Evolutionary conservation across 2,329 filamentous ascomycete genomes (phyloP), one percentile per base, ranked within the genome.

Genomic region (Fusarium sulawesiense): DNA sequence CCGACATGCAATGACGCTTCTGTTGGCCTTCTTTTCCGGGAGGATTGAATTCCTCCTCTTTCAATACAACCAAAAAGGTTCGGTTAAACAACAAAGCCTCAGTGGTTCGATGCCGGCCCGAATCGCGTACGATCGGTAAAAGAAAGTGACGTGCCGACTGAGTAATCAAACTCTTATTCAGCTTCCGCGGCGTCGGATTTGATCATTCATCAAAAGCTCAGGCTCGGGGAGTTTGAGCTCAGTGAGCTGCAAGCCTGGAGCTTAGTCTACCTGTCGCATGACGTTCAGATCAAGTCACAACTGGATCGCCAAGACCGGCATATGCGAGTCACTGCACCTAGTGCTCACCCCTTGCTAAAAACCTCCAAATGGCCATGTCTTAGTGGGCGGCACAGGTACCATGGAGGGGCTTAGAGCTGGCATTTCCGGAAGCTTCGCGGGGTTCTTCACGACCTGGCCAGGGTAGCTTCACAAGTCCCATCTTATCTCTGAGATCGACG

Each of bases 201-300:
- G 55, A 51, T 65, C 51, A 53, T 44, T 55, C 57, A 48, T 50
- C 62, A 42, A 30, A n/a, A 50, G 44, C 54, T 21, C 23, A 58
- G 40, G 32, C 37, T 42, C 50, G 34, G 49, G 7, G 60, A 53
- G 64, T 71, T 57, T 49, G 60, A 66, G 53, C 47, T 42, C 56
- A 63, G 44, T 27, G 48, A 50, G 47, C 40, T 62, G 25, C 27
- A 32, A 60, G 50, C 59, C 30, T 45, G 44, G 42, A 60, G 50
- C 59, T 45, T 45, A n/a, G n/a, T n/a, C n/a, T n/a, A 45, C 42
- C 62, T 55, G 60, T 61, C 56, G 51, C 44, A 71, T 75, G 73
- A 75, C 73, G 73, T 74, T 60, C 56, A 27, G 21, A 73, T 69
- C 73, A 72, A 72, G 68, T 75, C 72, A 74, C 68, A 9, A 34